Base-by-base conservation (phyloP, 2,329 filamentous ascomycete species). In the Plectosphaerella plurivora region DNA sequence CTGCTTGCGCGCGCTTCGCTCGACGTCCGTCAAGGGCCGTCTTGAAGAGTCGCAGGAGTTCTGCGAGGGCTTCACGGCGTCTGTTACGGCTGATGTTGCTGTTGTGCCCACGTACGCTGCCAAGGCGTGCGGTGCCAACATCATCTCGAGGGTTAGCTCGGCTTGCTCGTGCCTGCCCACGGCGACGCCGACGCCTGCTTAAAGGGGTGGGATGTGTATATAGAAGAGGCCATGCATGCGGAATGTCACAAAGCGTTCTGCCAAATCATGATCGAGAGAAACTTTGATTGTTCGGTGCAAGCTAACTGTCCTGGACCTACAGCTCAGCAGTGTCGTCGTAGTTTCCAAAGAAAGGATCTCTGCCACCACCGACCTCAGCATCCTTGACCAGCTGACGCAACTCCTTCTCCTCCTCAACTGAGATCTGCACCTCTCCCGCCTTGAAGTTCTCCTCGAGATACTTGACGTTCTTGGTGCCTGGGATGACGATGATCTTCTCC, bases 401-500 rank as follows among this genome's bases (percentile, higher is more conserved):
- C 28, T 33, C 28, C 28, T 33, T 33, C 3, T 33, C 28, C 11
- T 33, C 28, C 28, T 33, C 28, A 9, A 8, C 8, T 9, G 28
- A 33, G 28, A 33, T 33, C 8, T 33, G 3, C 4, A 33, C 28
- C 28, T 33, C 4, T 33, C 6, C 16, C 18, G 70, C 67, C 3
- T 59, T 66, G 5, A 69, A 51, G 37, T 80, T 80, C 51, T 78
- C 70, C 52, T 78, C 71, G 25, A 81, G 60, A 52, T 74, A 76
- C 57, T 70, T 68, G 37, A 74, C 63, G 51, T 63, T 74, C 63
- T 73, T 78, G 0, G 76, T 80, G 2, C 76, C 77, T 0, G 74
- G 77, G 49, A 79, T 87, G 0, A 85, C 81, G 59, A 83, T 77
- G 48, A 87, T 71, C 57, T 84, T 79, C 3, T 78, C 72, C 0